Percentiles rank a stretch among this genome's conserved stretches.
phyloP scores from a whole-genome alignment of 140 eudicot species.

The Bidens hawaiensis region DNA sequence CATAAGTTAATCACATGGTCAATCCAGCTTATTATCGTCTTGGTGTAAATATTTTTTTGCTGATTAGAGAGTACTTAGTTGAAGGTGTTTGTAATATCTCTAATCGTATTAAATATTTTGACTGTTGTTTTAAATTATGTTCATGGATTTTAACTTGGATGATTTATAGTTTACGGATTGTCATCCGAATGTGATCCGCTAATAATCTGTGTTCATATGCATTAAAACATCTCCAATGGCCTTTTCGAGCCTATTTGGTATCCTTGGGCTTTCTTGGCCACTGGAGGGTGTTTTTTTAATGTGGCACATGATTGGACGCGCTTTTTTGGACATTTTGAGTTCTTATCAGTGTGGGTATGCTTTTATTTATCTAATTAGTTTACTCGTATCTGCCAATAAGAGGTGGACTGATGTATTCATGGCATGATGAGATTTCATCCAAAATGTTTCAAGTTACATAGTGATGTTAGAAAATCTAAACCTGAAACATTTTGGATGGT shows the following conservation, averaged over 20 bases:
- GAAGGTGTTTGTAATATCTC: background rate
- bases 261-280: background rate
- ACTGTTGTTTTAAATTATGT: background rate
- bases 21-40: background rate
- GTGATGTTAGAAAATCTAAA: too few relatives aligned
- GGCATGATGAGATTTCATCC: too few relatives aligned
- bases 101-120: background rate
- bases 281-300: background rate
- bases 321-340: too few relatives aligned
- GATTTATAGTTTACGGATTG: background rate
- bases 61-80: background rate
- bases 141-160: background rate
- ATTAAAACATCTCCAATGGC: background rate
- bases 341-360: too few relatives aligned
- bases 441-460: too few relatives aligned
- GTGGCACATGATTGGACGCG: too few relatives aligned
- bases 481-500: too few relatives aligned
- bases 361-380: too few relatives aligned
- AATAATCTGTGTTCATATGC: too few relatives aligned
- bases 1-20: background rate
- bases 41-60: background rate
- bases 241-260: background rate
- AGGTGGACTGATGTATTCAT: too few relatives aligned
- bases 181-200: background rate
- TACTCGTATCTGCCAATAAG: too few relatives aligned